Conservation (phyloP, 805 yeast species). For the Wickerhamia fluorescens region DNA sequence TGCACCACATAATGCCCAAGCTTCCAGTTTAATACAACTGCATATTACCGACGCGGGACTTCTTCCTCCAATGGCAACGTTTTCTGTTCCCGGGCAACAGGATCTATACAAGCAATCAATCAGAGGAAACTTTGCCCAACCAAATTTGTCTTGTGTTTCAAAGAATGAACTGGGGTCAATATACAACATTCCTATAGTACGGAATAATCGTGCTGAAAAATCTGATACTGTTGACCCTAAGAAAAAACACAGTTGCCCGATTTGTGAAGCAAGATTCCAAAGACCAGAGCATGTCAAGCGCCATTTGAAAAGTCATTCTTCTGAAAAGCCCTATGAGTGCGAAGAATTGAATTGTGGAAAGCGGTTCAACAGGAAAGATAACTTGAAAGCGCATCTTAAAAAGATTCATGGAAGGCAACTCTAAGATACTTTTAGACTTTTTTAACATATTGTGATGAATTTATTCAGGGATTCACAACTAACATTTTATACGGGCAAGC, state of each 20-base stretch:
- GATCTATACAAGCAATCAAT: no score
- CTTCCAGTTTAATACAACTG: no score
- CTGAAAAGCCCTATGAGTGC: slow-evolving; percentile 52
- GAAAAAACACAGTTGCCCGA: slow-evolving; percentile 57
- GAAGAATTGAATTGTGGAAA: slow-evolving; percentile 46
- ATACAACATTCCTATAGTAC: slow-evolving; percentile 7
- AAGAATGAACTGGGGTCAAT: no score
- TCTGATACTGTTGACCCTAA: slow-evolving; percentile 37
- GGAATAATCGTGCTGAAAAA: slow-evolving; percentile 13
- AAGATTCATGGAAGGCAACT: slow-evolving; percentile 43
- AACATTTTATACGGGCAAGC: no score
- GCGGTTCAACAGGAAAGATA: slow-evolving; percentile 53
- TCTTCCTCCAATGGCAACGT: slow-evolving; percentile 30
- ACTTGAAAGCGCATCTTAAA: slow-evolving; percentile 53
- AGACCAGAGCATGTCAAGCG: slow-evolving; percentile 69
- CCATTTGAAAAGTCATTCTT: slow-evolving; percentile 51
- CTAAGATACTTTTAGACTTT: background rate
- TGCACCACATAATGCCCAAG: no score
- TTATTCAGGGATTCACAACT: no score
- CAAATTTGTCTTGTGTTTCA: no score
- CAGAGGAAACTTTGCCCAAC: no score
- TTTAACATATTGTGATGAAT: no score
- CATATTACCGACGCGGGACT: no score
- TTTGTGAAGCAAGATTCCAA: slow-evolving; percentile 57
- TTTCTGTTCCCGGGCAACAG: slow-evolving; percentile 11